Percentiles rank a stretch among this genome's conserved stretches.
Evolutionary conservation across 2,329 filamentous ascomycete species (phyloP).

Genomic region (Cercospora sesami): DNA sequence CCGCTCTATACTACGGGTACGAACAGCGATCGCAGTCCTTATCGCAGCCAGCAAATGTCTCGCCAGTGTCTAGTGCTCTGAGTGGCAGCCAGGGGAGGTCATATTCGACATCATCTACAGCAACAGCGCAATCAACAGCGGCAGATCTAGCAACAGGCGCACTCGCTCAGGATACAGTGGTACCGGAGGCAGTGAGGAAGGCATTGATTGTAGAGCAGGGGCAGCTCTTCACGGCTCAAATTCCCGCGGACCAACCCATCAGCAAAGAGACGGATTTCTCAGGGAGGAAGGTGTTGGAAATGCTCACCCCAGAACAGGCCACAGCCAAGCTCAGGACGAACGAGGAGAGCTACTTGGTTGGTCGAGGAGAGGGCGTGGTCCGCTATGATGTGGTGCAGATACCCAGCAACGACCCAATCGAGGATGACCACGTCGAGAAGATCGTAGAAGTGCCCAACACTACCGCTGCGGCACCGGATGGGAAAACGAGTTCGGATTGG

Average conservation of each 20-base stretch:
- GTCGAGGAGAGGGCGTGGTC: slow-evolving; percentile 84
- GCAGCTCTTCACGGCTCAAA: slow-evolving; percentile 82
- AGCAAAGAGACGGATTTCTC: slow-evolving; percentile 84
- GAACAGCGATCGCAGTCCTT: slow-evolving; percentile 33
- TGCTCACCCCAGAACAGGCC: slow-evolving; percentile 93
- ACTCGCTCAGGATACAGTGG: slow-evolving; percentile 40
- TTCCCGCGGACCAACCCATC: slow-evolving; percentile 81
- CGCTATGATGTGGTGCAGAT: slow-evolving; percentile 94
- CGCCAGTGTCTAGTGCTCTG: slow-evolving; percentile 22
- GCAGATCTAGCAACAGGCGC: slow-evolving; percentile 19
- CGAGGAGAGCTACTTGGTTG: slow-evolving; percentile 89
- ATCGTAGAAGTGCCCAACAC: slow-evolving; percentile 82
- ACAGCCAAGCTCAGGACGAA: slow-evolving; percentile 84
- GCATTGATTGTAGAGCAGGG: slow-evolving; percentile 88
- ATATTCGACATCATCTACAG: slow-evolving; percentile 32
- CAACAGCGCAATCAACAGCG: slow-evolving; percentile 24
- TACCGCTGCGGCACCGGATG: slow-evolving; percentile 56
- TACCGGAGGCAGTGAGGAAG: slow-evolving; percentile 57
- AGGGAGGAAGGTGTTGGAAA: slow-evolving; percentile 84
- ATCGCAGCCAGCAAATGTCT: slow-evolving; percentile 22
- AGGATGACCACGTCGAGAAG: slow-evolving; percentile 97
- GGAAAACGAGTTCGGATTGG: slow-evolving; percentile 74
- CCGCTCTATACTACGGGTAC: slow-evolving; percentile 73
- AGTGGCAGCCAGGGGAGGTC: slow-evolving; percentile 36
- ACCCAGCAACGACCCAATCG: slow-evolving; percentile 94